phyloP scores from a whole-genome alignment of 495 filamentous ascomycete species.

The Lepidopterella palustris region DNA sequence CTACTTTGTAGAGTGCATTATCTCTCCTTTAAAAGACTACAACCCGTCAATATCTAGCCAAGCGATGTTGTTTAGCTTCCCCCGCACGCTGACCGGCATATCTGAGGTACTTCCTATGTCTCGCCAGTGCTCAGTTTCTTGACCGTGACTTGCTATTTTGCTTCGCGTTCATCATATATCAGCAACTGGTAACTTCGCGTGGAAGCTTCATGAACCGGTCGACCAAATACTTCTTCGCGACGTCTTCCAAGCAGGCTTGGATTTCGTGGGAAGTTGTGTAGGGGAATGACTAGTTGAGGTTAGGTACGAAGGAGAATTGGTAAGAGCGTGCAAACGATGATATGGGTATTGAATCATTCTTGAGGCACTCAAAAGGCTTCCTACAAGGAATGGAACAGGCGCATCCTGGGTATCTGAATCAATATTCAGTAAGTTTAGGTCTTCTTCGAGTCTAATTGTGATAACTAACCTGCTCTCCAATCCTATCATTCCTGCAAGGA shows the following conservation, averaged over 20 bases:
- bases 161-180: conserved; percentile 27
- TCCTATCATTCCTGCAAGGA: conserved; percentile 70
- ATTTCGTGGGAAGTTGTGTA: conserved; percentile 36
- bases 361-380: neutral
- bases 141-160: conserved; percentile 33
- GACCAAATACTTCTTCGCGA: conserved; percentile 33
- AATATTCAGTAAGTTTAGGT: neutral
- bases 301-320: conserved; percentile 36
- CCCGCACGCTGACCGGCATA: conserved; percentile 32
- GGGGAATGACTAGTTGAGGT: conserved; percentile 31
- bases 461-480: no score
- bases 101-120: conserved; percentile 25
- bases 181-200: conserved; percentile 28
- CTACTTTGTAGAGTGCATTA: conserved; percentile 36
- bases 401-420: conserved; percentile 55
- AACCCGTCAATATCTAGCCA: conserved; percentile 36
- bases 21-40: conserved; percentile 31
- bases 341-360: neutral
- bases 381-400: conserved; percentile 38
- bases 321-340: conserved; percentile 24
- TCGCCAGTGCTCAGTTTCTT: conserved; percentile 27
- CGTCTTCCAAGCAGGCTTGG: conserved; percentile 31
- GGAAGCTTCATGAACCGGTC: conserved; percentile 35
- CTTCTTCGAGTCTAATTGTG: no score
- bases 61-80: conserved; percentile 31